Base-by-base conservation (phyloP, 202 grass and related monocot species). In the Carex arenaria region DNA sequence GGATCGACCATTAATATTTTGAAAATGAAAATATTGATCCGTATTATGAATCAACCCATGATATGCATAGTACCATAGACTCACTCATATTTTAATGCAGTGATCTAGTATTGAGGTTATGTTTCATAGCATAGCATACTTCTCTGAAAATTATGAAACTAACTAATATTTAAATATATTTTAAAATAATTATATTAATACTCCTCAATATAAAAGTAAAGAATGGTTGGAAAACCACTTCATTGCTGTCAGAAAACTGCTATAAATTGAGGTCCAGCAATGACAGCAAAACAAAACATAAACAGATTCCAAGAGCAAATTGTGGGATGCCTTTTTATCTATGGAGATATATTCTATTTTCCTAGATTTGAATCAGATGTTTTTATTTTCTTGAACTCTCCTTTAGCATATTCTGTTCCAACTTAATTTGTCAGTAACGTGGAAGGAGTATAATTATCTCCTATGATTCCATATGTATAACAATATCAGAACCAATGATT, bases 291-390 rank as follows among this genome's bases (percentile, higher is more conserved):
- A 74, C 26, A 34, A 77, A 59, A 59, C 28, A 59, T 36, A n/a
- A 78, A 78, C 8, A 59, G 4, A 78, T 78, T 74, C 52, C 53
- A 36, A 45, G 13, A 75, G 22, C 71, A 74, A 56, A 17, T 56
- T 76, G 14, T 31, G 59, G 53, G 73, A 38, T 12, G 61, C 61
- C 53, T 56, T 78, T 78, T 38, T 78, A 51, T 57, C 53, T 38
- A n/a, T 57, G 7, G 53, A 19, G 30, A 78, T 77, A 19, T 78
- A 78, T 78, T 59, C 15, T 78, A 19, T 59, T 56, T 56, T 78
- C 52, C 54, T 20, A 78, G 17, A 60, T 78, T 78, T 78, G 53
- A 60, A 38, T 38, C 73, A 77, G 73, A 57, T 57, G 73, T 57
- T 77, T 52, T 52, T 14, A 67, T 73, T 30, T 52, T 26, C 11